Evolutionary conservation across 2,329 filamentous ascomycete genomes (phyloP).

Genomic region (Colletotrichum costaricense): DNA sequence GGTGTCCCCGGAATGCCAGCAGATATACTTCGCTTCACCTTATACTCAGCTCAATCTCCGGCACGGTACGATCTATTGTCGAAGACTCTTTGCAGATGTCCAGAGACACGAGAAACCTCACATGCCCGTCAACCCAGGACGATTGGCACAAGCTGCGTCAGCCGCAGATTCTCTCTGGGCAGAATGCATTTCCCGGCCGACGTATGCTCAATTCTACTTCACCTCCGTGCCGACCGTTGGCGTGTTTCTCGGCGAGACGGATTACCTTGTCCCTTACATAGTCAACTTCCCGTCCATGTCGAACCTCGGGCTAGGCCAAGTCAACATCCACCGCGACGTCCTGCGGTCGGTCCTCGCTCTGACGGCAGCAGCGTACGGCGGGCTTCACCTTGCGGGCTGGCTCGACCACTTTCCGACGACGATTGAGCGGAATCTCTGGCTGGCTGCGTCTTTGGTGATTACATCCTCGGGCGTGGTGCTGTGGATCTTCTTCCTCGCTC

Average conservation of each 20-base stretch:
- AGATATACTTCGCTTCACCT: conserved; percentile 12
- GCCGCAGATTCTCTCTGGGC: conserved; percentile 9
- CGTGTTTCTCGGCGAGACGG: conserved; percentile 30
- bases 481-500: conserved; percentile 34
- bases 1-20: conserved; percentile 19
- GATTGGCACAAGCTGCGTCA: conserved; percentile 2
- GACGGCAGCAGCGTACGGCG: conserved; percentile 29
- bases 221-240: conserved; percentile 26
- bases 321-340: conserved; percentile 30
- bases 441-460: conserved; percentile 37
- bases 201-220: conserved; percentile 9
- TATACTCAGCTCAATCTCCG: conserved; percentile 9
- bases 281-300: conserved; percentile 27
- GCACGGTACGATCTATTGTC: conserved; percentile 21
- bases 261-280: conserved; percentile 18
- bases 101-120: not conserved
- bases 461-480: conserved; percentile 22
- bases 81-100: conserved; percentile 20
- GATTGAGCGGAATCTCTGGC: conserved; percentile 40
- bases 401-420: conserved; percentile 41
- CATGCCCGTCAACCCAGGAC: not conserved
- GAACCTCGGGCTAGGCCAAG: conserved; percentile 29
- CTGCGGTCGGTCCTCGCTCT: conserved; percentile 29
- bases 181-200: not conserved
- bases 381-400: conserved; percentile 41